Percentiles rank a stretch among this genome's conserved stretches.
phyloP scores from a whole-genome alignment of 2,329 filamentous ascomycete species.

The Truncatella angustata region DNA sequence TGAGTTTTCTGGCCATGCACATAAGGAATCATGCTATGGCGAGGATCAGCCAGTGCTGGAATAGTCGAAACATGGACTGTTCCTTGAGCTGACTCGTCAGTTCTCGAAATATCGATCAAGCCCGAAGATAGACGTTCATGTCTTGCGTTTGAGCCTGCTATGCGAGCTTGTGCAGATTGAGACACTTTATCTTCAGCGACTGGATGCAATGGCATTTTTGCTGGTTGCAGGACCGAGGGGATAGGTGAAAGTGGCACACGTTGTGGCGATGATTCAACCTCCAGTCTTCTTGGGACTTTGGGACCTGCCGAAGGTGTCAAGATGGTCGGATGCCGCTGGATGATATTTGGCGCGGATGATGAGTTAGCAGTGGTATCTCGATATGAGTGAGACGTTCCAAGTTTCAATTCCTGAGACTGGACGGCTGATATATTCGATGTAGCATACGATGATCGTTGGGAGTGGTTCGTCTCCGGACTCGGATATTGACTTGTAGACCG shows the following conservation, averaged over 20 bases:
- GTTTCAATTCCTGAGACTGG: conserved; percentile 25
- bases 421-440: conserved; percentile 22
- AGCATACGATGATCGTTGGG: conserved; percentile 14
- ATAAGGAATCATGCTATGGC: neutral
- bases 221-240: neutral
- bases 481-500: conserved; percentile 8
- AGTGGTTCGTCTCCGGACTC: no score
- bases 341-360: conserved; percentile 7
- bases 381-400: conserved; percentile 17
- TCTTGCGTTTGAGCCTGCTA: neutral
- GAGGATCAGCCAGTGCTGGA: neutral
- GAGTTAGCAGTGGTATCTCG: conserved; percentile 17
- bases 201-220: neutral
- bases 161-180: neutral
- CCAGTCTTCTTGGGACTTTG: neutral
- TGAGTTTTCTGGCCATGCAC: neutral
- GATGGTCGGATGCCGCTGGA: conserved; percentile 12
- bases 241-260: conserved; percentile 1
- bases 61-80: no score
- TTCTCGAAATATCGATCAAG: no score
- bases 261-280: neutral
- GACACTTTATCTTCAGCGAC: neutral
- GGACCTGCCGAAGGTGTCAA: conserved; percentile 18
- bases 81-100: no score
- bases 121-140: neutral